These are phyloP conservation scores for Mrakia hoshinonis DNA, from an alignment of 768 basidiomycete species.

Conservation along the genomic window DNA sequence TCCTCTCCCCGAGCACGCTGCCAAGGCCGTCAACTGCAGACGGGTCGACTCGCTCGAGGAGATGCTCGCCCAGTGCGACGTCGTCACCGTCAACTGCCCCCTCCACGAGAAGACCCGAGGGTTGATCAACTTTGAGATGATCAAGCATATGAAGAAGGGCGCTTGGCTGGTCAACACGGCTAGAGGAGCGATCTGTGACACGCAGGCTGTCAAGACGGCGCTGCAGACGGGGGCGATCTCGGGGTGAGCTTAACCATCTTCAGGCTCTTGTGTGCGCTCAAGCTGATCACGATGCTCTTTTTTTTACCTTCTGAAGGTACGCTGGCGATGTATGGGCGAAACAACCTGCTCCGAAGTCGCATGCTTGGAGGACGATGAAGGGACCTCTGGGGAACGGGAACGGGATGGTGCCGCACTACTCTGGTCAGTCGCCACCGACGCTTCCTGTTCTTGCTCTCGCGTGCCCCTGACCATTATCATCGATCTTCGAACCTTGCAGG, in stretches of 20 bases:
- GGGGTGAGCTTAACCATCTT: no score
- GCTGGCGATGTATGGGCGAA: slow-evolving; percentile 58
- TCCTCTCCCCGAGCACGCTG: slow-evolving; percentile 43
- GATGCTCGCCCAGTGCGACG: slow-evolving; percentile 56
- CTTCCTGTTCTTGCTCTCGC: neutral
- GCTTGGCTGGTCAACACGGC: slow-evolving; percentile 82
- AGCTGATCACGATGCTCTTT: neutral
- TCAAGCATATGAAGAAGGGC: slow-evolving; percentile 79
- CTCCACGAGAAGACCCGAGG: slow-evolving; percentile 76
- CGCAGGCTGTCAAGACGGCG: slow-evolving; percentile 67
- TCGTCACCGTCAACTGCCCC: slow-evolving; percentile 56
- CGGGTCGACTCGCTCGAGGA: slow-evolving; percentile 72
- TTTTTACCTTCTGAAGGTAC: neutral
- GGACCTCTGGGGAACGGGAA: slow-evolving; percentile 59
- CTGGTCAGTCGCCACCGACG: neutral
- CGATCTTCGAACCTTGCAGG: neutral
- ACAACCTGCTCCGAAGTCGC: slow-evolving; percentile 77
- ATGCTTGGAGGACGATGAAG: slow-evolving; percentile 74
- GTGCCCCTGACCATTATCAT: neutral
- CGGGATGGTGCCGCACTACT: slow-evolving; percentile 57
- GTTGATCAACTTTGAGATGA: slow-evolving; percentile 69
- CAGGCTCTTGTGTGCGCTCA: no score
- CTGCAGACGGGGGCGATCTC: slow-evolving; percentile 64
- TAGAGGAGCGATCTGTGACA: slow-evolving; percentile 76
- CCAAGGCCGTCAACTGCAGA: slow-evolving; percentile 56